These are phyloP conservation scores for Hippophae tibetana DNA, from an alignment of 306 rosid genomes.

Conservation along the genomic window DNA sequence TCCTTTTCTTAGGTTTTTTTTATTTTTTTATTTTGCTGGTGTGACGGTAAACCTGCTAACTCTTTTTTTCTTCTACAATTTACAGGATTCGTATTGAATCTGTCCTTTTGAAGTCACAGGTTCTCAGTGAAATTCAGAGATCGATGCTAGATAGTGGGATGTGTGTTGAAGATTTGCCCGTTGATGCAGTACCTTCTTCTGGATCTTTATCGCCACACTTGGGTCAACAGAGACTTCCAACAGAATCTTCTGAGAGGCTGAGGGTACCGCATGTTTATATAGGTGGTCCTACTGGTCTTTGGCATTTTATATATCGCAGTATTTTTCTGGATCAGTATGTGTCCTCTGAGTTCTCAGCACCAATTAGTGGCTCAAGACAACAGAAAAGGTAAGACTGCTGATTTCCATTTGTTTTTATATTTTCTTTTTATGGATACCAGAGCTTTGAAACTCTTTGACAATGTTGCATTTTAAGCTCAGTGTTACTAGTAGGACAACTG, in stretches of 20 bases:
- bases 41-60: background rate
- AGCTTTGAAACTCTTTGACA: too few species aligned
- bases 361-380: slow-evolving; percentile 55
- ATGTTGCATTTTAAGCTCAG: too few species aligned
- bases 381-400: slow-evolving; percentile 58
- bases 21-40: too few species aligned
- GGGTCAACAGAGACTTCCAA: slow-evolving; percentile 45
- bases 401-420: background rate
- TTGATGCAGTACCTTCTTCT: slow-evolving; percentile 44
- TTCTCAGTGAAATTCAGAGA: slow-evolving; percentile 78
- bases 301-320: slow-evolving; percentile 96
- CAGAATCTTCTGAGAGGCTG: slow-evolving; percentile 60
- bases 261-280: slow-evolving; percentile 40
- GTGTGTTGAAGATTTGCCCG: slow-evolving; percentile 78
- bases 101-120: slow-evolving; percentile 82
- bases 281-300: slow-evolving; percentile 80
- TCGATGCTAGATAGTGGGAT: slow-evolving; percentile 85
- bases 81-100: slow-evolving; percentile 69
- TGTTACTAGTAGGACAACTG: too few species aligned
- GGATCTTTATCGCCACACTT: slow-evolving; percentile 43
- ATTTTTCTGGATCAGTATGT: slow-evolving; percentile 85
- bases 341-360: slow-evolving; percentile 77
- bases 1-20: too few species aligned
- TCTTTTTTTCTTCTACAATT: slow-evolving; percentile 23
- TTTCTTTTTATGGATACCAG: too few species aligned